Conservation (phyloP, 1,284 basidiomycete species). For the Pyrrhoderma noxium region DNA sequence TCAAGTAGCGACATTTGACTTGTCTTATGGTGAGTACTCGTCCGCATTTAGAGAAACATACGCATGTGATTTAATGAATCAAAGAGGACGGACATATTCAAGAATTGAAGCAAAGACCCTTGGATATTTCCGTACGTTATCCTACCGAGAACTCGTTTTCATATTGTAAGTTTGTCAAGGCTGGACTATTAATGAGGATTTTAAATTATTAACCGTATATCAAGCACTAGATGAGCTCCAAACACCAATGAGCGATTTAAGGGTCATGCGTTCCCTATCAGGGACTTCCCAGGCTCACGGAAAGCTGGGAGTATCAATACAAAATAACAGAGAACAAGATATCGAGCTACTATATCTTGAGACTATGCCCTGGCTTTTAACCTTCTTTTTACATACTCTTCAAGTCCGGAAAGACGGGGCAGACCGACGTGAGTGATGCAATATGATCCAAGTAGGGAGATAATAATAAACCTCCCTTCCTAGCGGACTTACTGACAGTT, state of each 20-base stretch:
- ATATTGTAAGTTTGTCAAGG: slow-evolving; percentile 41
- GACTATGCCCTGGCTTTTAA: slow-evolving; percentile 89
- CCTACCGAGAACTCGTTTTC: slow-evolving; percentile 42
- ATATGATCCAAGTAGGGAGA: slow-evolving; percentile 5
- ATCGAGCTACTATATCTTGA: slow-evolving; percentile 75
- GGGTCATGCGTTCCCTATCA: slow-evolving; percentile 63
- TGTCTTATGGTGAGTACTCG: slow-evolving; percentile 36
- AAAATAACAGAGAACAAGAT: slow-evolving; percentile 49
- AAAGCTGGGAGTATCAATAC: slow-evolving; percentile 60
- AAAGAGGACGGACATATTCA: too few species aligned
- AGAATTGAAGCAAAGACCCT: slow-evolving; percentile 21
- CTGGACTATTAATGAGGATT: slow-evolving; percentile 4
- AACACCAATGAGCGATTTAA: slow-evolving; percentile 40
- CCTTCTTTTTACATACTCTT: slow-evolving; percentile 83
- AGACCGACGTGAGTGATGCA: slow-evolving; percentile 36
- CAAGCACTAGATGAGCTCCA: slow-evolving; percentile 24
- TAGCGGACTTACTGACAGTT: slow-evolving; percentile 53
- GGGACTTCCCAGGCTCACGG: slow-evolving; percentile 76
- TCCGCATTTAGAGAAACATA: slow-evolving; percentile 13
- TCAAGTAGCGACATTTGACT: slow-evolving; percentile 38
- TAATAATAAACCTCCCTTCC: slow-evolving; percentile 19
- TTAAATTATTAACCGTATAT: slow-evolving; percentile 23
- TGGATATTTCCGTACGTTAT: slow-evolving; percentile 55
- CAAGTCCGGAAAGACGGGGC: slow-evolving; percentile 33
- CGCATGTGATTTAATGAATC: too few species aligned